Evolutionary conservation across 176 grass and related monocot species (phyloP).

Genomic region (Bothriochloa decipiens): DNA sequence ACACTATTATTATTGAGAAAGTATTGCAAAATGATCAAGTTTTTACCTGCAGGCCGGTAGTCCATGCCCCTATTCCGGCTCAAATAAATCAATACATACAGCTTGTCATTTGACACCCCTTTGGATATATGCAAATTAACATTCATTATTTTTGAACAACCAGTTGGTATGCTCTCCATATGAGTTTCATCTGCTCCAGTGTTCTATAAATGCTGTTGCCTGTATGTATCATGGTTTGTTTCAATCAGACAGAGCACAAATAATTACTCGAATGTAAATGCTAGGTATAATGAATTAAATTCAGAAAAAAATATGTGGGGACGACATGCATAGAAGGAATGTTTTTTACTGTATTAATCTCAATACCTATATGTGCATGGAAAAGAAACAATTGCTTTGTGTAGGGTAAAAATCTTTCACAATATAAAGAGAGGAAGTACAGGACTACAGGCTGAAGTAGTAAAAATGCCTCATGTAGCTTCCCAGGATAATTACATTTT

Average conservation of each 20-base stretch:
- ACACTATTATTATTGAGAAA: neutral
- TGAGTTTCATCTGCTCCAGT: conserved; percentile 67
- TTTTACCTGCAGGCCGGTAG: neutral
- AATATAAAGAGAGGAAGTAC: neutral
- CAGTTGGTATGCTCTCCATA: conserved; percentile 57
- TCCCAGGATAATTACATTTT: neutral
- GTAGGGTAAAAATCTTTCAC: neutral
- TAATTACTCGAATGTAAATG: neutral
- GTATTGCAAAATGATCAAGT: neutral
- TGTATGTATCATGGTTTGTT: conserved; percentile 34
- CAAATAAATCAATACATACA: conserved; percentile 42
- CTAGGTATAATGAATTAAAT: neutral
- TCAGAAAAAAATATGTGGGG: neutral
- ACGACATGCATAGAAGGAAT: conserved; percentile 1
- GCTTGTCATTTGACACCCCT: conserved; percentile 46
- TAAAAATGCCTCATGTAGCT: neutral
- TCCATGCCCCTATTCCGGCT: neutral
- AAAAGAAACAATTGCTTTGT: neutral
- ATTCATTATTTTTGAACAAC: conserved; percentile 65
- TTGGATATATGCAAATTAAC: conserved; percentile 55
- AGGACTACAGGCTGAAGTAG: neutral
- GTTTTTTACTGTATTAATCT: neutral
- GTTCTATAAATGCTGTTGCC: conserved; percentile 64
- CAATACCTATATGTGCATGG: neutral
- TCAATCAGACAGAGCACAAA: conserved; percentile 15